Conservation (phyloP, 2,329 filamentous ascomycete species). For the Scytalidium lignicola region DNA sequence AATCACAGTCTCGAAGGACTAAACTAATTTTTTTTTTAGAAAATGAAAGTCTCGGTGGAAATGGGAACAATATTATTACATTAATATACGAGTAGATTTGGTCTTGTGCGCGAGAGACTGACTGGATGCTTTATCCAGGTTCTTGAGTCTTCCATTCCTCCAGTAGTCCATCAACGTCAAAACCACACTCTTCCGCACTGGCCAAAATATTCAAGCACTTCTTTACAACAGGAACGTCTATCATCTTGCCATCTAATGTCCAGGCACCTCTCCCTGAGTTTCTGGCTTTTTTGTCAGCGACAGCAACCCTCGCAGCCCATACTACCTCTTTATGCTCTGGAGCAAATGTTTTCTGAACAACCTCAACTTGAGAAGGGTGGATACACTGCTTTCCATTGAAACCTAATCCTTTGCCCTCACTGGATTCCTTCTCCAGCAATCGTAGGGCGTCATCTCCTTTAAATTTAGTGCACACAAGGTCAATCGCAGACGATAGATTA, state of each 20-base stretch:
- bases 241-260: slow-evolving; percentile 86
- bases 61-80: no score
- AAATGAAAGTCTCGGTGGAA: no score
- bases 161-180: slow-evolving; percentile 59
- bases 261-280: slow-evolving; percentile 72
- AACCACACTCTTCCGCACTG: slow-evolving; percentile 60
- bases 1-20: no score
- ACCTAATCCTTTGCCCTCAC: slow-evolving; percentile 67
- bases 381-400: slow-evolving; percentile 96
- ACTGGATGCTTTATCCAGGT: no score
- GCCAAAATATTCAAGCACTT: slow-evolving; percentile 64
- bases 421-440: slow-evolving; percentile 64
- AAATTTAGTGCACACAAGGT: slow-evolving; percentile 80
- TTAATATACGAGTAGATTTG: no score
- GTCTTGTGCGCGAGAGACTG: no score
- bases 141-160: slow-evolving; percentile 70
- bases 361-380: slow-evolving; percentile 73
- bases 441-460: slow-evolving; percentile 56
- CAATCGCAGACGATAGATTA: slow-evolving; percentile 69
- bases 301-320: slow-evolving; percentile 71
- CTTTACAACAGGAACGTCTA: slow-evolving; percentile 71
- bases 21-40: no score
- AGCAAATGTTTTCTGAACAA: slow-evolving; percentile 68
- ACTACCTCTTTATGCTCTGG: slow-evolving; percentile 64
- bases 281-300: slow-evolving; percentile 74